phyloP scores from a whole-genome alignment of 257 asterid genomes.

The Lantana camara region DNA sequence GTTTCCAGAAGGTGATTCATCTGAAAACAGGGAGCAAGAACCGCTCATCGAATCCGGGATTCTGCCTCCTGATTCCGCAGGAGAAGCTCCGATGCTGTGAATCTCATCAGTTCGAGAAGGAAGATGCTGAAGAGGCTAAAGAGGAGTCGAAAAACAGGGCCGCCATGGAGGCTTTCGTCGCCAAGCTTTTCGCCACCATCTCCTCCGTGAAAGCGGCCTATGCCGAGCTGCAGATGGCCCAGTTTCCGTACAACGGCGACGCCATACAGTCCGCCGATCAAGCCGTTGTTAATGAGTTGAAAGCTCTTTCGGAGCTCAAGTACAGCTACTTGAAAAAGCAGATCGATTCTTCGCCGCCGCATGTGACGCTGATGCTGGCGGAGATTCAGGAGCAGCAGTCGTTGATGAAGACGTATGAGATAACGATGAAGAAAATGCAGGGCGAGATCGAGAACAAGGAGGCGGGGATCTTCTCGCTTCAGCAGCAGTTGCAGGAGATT shows the following conservation, averaged over 20 bases:
- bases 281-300: conserved; percentile 78
- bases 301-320: conserved; percentile 78
- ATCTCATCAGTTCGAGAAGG: conserved; percentile 58
- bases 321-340: conserved; percentile 61
- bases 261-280: conserved; percentile 86
- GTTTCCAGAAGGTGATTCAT: conserved; percentile 57
- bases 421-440: conserved; percentile 95
- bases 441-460: conserved; percentile 64
- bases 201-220: conserved; percentile 90
- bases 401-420: conserved; percentile 87
- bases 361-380: conserved; percentile 84
- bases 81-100: conserved; percentile 88
- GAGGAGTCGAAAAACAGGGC: conserved; percentile 61
- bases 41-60: conserved; percentile 49
- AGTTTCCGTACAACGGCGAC: conserved; percentile 78
- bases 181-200: conserved; percentile 86
- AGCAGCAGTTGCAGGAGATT: conserved; percentile 31
- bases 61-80: conserved; percentile 76
- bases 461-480: conserved; percentile 31
- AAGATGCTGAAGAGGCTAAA: conserved; percentile 58
- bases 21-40: conserved; percentile 43
- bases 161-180: conserved; percentile 80
- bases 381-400: conserved; percentile 97
- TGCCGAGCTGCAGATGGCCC: conserved; percentile 95
- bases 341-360: conserved; percentile 88